A percentile compares a stretch with the other conserved stretches of the same genome.
Conservation (phyloP, 257 asterid genomes). For the Penstemon davidsonii region DNA sequence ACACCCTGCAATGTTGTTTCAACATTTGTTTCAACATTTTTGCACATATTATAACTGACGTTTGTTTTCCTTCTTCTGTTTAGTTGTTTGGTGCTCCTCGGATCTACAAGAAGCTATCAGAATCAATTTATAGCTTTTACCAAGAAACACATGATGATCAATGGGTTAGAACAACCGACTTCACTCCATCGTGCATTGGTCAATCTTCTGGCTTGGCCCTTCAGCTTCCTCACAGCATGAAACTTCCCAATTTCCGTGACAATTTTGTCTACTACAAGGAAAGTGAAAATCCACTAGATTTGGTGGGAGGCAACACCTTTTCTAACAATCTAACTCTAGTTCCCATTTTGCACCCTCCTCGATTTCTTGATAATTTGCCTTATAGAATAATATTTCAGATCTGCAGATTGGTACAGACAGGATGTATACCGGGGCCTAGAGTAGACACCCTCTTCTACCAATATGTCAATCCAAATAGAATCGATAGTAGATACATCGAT, state of each 20-base stretch:
- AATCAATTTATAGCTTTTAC: conserved; percentile 38
- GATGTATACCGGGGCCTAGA: conserved; percentile 77
- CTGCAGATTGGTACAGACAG: conserved; percentile 71
- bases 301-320: conserved; percentile 49
- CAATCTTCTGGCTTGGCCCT: conserved; percentile 83
- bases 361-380: conserved; percentile 41
- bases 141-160: conserved; percentile 64
- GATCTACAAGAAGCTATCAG: conserved; percentile 50
- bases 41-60: background rate
- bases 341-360: conserved; percentile 67
- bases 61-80: conserved; percentile 5
- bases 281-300: conserved; percentile 36
- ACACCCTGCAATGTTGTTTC: too few species aligned
- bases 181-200: conserved; percentile 62
- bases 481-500: conserved; percentile 46
- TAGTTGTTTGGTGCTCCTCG: conserved; percentile 88
- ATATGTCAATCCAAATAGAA: conserved; percentile 47
- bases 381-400: conserved; percentile 60
- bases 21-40: too few species aligned
- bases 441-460: conserved; percentile 50
- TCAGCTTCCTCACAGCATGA: conserved; percentile 50
- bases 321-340: conserved; percentile 46
- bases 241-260: conserved; percentile 64
- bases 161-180: conserved; percentile 89
- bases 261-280: conserved; percentile 56